Evolutionary conservation across 2,329 filamentous ascomycete genomes (phyloP), one percentile per base, ranked within the genome.

Genomic region (Cladosporium phlei): DNA sequence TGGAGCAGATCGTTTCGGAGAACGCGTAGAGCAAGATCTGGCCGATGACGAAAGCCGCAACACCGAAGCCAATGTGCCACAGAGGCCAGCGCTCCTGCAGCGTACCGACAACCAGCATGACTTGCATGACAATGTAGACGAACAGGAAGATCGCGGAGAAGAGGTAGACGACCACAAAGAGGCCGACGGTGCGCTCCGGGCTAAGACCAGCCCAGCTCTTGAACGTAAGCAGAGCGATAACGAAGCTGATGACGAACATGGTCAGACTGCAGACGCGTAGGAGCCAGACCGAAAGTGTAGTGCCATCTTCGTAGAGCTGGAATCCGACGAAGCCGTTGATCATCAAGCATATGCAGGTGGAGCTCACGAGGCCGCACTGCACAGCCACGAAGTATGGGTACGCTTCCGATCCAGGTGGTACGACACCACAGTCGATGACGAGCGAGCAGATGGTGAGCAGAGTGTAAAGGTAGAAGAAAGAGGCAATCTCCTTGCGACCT

Each of bases 291-390:
- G 90, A 96, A 30, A 97, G 73, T 2, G 85, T 84, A 1, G 93
- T 98, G 40, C 93, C 93, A 61, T 98, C 93, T 69, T 98, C 93
- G 67, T 98, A 98, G 10, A 98, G 76, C 69, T 97, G 93, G 69
- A 98, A 98, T 25, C 93, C 93, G 45, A 98, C 91, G 62, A 98
- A 98, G 33, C 93, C 93, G 67, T 97, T 97, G 74, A 98, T 90
- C 59, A 97, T 73, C 47, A 98, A 75, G 65, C 86, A 94, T 20
- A 88, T 91, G 64, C 93, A 85, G 21, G 95, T 77, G 1, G 93
- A 88, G 27, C 88, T 95, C 17, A 83, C 75, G 44, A 98, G 74
- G 11, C 91, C 93, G 53, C 84, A 85, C 61, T 98, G 93, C 5
- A 85, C 80, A 9, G 89, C 86, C 54, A 88, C 86, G 62, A 98